These are phyloP conservation scores for Boeremia lycopersici DNA, from an alignment of 2,329 filamentous ascomycete genomes.

Conservation along the genomic window DNA sequence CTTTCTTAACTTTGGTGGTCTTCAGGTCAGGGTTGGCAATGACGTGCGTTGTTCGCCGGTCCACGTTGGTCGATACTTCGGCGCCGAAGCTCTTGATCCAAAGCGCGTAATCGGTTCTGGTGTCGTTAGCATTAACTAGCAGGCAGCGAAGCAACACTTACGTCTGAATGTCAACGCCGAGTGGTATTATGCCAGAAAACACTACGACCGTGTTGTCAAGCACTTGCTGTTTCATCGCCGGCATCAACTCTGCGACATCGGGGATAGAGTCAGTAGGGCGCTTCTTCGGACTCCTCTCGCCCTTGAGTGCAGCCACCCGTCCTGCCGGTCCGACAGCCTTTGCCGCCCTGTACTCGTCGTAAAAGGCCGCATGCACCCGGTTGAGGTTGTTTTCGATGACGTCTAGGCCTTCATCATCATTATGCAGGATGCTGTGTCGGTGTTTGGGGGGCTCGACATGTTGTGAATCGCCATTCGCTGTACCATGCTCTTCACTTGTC, in stretches of 20 bases:
- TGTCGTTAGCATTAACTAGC: conserved; percentile 21
- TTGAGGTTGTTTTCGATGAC: conserved; percentile 78
- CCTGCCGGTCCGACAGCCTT: conserved; percentile 51
- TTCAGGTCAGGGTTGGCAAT: conserved; percentile 73
- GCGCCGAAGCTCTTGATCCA: conserved; percentile 90
- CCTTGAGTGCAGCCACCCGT: conserved; percentile 58
- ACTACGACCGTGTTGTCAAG: conserved; percentile 79
- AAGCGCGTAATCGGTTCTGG: conserved; percentile 78
- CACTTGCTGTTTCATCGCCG: conserved; percentile 76
- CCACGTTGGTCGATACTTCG: conserved; percentile 64
- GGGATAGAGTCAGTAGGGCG: conserved; percentile 67
- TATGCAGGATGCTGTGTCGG: conserved; percentile 79
- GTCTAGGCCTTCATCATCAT: conserved; percentile 83
- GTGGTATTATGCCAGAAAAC: conserved; percentile 86
- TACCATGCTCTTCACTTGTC: conserved; percentile 53
- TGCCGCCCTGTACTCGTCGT: conserved; percentile 74
- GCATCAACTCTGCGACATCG: conserved; percentile 85
- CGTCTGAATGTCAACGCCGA: conserved; percentile 75
- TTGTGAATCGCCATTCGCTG: conserved; percentile 48
- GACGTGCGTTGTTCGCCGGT: conserved; percentile 66
- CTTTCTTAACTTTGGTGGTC: conserved; percentile 89
- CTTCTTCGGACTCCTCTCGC: conserved; percentile 58
- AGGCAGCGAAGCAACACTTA: conserved; percentile 35
- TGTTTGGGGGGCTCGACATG: conserved; percentile 49
- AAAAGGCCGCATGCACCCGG: conserved; percentile 79